phyloP scores from a whole-genome alignment of 2,329 filamentous ascomycete species.

The Nothophaeocryptopus gaeumannii region DNA sequence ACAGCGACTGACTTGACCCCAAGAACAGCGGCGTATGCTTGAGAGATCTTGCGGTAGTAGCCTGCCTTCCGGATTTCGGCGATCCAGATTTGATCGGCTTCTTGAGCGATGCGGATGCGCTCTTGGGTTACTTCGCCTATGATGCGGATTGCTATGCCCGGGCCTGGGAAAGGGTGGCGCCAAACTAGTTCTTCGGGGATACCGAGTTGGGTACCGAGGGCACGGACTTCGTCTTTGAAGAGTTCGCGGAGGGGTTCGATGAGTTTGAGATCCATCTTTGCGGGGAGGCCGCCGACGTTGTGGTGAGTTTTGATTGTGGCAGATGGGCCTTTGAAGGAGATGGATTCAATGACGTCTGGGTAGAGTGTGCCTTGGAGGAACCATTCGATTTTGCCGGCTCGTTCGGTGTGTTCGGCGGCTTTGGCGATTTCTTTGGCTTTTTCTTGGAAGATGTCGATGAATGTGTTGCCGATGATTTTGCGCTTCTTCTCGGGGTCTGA shows the following conservation, averaged over 20 bases:
- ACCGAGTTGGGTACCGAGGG: conserved; percentile 65
- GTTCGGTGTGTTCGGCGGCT: conserved; percentile 62
- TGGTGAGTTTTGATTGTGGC: conserved; percentile 73
- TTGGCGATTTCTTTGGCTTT: conserved; percentile 73
- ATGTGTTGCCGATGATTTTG: conserved; percentile 81
- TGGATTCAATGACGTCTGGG: conserved; percentile 68
- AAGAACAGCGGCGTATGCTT: conserved; percentile 68
- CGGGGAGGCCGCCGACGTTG: conserved; percentile 68
- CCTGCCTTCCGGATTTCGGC: conserved; percentile 69
- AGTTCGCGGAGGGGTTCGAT: conserved; percentile 77
- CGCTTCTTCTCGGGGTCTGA: conserved; percentile 78
- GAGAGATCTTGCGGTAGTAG: conserved; percentile 67
- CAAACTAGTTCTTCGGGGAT: conserved; percentile 73
- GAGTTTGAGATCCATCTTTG: conserved; percentile 62
- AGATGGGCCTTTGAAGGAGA: conserved; percentile 70
- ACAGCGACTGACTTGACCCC: conserved; percentile 65
- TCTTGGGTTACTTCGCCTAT: conserved; percentile 80
- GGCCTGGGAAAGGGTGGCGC: conserved; percentile 75
- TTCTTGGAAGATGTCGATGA: conserved; percentile 80
- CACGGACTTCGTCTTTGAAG: conserved; percentile 80
- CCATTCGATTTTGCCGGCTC: conserved; percentile 76
- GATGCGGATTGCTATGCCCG: conserved; percentile 73
- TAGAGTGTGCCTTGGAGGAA: conserved; percentile 86
- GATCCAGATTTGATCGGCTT: conserved; percentile 77
- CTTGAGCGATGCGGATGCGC: conserved; percentile 72